Conservation (phyloP, 441 rosid genomes). For the Hura crepitans region DNA sequence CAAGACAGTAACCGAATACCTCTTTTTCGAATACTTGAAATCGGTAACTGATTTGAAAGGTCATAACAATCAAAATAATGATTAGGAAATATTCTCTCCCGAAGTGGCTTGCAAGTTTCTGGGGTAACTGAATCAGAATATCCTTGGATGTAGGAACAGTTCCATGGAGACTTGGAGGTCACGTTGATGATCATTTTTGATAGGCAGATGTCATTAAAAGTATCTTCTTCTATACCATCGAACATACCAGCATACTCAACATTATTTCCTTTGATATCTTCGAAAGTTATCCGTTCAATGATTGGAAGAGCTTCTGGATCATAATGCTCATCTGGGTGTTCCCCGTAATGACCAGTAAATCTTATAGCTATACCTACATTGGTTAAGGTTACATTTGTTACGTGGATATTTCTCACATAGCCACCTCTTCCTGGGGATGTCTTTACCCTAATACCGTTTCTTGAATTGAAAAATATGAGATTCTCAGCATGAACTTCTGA, state of each 20-base stretch:
- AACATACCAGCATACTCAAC: conserved; percentile 68
- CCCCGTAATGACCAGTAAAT: conserved; percentile 68
- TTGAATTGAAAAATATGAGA: conserved; percentile 55
- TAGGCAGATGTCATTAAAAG: conserved; percentile 64
- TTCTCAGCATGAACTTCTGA: conserved; percentile 69
- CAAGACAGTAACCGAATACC: conserved; percentile 56
- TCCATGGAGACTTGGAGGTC: conserved; percentile 63
- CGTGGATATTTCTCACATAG: conserved; percentile 65
- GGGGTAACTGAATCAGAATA: conserved; percentile 73
- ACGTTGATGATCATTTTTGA: conserved; percentile 51
- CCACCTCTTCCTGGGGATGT: conserved; percentile 94
- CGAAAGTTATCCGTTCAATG: conserved; percentile 62
- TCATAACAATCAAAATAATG: conserved; percentile 64
- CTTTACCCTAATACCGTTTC: conserved; percentile 69
- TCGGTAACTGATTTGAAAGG: conserved; percentile 38
- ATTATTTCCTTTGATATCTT: conserved; percentile 59
- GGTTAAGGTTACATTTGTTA: conserved; percentile 56
- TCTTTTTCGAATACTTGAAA: conserved; percentile 39
- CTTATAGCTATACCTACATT: conserved; percentile 59
- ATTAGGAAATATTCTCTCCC: conserved; percentile 55
- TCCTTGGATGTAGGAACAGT: conserved; percentile 70
- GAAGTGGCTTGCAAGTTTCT: conserved; percentile 56
- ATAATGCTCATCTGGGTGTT: conserved; percentile 78
- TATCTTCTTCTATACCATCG: conserved; percentile 75
- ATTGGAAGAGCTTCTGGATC: conserved; percentile 70